Evolutionary conservation across 2,329 filamentous ascomycete genomes (phyloP).

Genomic region (Seiridium unicorne): DNA sequence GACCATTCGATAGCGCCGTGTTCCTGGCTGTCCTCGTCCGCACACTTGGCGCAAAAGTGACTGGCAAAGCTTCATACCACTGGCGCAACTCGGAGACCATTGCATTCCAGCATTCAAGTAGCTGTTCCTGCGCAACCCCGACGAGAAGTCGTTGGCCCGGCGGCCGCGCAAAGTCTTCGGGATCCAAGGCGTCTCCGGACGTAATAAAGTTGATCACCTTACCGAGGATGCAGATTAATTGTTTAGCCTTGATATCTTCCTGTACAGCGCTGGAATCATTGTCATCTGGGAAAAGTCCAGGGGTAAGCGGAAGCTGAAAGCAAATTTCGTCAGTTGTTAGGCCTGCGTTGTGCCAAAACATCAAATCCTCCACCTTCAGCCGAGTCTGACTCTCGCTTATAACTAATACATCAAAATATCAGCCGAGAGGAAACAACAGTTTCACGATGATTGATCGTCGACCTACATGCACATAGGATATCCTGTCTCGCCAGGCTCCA

Average conservation of each 20-base stretch:
- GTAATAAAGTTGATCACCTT: slow-evolving; percentile 67
- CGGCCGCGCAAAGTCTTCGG: slow-evolving; percentile 25
- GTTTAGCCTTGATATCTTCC: slow-evolving; percentile 64
- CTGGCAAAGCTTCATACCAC: not conserved
- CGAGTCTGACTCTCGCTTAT: not conserved
- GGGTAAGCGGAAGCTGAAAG: not conserved
- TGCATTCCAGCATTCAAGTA: not conserved
- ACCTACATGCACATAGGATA: slow-evolving; percentile 60
- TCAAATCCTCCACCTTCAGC: not conserved
- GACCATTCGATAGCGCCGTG: slow-evolving; percentile 41
- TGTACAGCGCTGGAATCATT: slow-evolving; percentile 49
- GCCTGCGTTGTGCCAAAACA: not conserved
- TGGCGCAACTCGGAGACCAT: too few relatives aligned
- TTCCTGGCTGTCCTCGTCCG: not conserved
- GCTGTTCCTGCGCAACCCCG: slow-evolving; percentile 26
- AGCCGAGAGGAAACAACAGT: not conserved
- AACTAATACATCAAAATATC: not conserved
- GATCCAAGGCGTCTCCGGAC: slow-evolving; percentile 49
- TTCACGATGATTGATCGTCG: slow-evolving; percentile 32
- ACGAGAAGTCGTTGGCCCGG: slow-evolving; percentile 34
- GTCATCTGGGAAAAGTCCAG: slow-evolving; percentile 33
- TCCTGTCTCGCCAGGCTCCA: slow-evolving; percentile 69
- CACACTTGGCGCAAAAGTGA: not conserved
- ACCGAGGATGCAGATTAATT: slow-evolving; percentile 63
- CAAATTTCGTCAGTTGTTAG: not conserved